Conservation (phyloP, 164 flowering plant species). For the Annona cherimola region DNA sequence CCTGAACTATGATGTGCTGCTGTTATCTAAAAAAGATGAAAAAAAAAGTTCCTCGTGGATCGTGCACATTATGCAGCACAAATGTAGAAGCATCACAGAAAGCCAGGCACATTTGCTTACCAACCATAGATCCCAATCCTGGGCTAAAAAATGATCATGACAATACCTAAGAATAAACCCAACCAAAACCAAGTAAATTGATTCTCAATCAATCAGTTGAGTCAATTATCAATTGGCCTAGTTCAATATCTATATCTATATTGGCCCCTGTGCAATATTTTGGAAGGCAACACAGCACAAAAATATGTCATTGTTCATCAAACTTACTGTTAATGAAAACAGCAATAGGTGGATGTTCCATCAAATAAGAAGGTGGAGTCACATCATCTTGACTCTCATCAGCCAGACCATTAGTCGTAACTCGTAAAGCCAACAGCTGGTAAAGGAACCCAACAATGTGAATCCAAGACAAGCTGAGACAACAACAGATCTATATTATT, state of each 20-base stretch:
- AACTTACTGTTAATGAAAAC: constrained; percentile 84
- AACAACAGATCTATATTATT: constrained; percentile 4
- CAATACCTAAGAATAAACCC: background rate
- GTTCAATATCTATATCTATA: background rate
- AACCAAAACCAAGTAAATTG: background rate
- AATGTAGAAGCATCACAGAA: too few species aligned
- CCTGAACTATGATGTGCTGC: too few species aligned
- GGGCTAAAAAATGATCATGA: too few species aligned
- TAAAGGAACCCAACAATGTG: constrained; percentile 97
- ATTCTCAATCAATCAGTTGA: background rate
- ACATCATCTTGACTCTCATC: constrained; percentile 84
- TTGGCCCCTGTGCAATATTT: background rate
- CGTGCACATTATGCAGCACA: too few species aligned
- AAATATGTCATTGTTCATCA: background rate
- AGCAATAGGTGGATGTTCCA: constrained; percentile 99
- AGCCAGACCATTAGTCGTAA: constrained; percentile 40
- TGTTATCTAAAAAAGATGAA: too few species aligned
- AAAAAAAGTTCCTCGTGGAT: too few species aligned
- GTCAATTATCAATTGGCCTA: background rate
- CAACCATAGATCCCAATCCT: too few species aligned
- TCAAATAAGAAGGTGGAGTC: constrained; percentile 81
- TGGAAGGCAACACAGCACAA: background rate
- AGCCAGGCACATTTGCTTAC: too few species aligned
- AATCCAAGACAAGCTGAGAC: constrained; percentile 79
- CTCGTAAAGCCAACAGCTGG: constrained; percentile 80